Conservation (phyloP, 1,284 basidiomycete genomes). For the Marasmius tenuissimus region DNA sequence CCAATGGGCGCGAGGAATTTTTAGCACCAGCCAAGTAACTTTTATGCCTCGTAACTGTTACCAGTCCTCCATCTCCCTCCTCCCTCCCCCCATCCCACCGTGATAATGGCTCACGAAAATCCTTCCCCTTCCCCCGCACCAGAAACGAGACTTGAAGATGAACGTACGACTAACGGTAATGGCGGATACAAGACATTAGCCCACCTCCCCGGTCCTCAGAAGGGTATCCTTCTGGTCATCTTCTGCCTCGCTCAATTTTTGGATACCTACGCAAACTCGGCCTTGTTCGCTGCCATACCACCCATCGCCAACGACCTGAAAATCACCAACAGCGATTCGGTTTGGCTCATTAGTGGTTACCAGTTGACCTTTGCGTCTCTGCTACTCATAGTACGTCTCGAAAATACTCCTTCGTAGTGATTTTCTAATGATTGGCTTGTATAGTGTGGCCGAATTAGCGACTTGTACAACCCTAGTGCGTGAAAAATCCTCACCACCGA, state of each 20-base stretch:
- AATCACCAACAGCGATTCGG: constrained; percentile 24
- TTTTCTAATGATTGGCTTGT: neutral
- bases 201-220: constrained; percentile 14
- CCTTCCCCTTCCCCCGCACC: too few species aligned
- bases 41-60: too few species aligned
- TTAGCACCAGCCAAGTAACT: too few species aligned
- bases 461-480: constrained; percentile 35
- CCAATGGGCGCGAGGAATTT: too few species aligned
- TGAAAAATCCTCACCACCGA: neutral
- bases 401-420: neutral
- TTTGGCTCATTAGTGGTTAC: constrained; percentile 36
- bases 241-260: constrained; percentile 36
- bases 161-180: too few species aligned
- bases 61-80: too few species aligned
- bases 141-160: too few species aligned
- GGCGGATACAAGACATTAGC: constrained; percentile 1
- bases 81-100: too few species aligned
- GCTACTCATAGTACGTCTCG: constrained; percentile 24
- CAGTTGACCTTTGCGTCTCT: constrained; percentile 38
- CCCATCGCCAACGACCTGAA: constrained; percentile 21
- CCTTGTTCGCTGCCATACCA: constrained; percentile 32
- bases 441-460: constrained; percentile 34
- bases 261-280: constrained; percentile 33
- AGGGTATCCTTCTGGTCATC: constrained; percentile 24
- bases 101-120: too few species aligned